phyloP scores from a whole-genome alignment of 1,139 yeast genomes.

The Geotrichum fermentans region DNA sequence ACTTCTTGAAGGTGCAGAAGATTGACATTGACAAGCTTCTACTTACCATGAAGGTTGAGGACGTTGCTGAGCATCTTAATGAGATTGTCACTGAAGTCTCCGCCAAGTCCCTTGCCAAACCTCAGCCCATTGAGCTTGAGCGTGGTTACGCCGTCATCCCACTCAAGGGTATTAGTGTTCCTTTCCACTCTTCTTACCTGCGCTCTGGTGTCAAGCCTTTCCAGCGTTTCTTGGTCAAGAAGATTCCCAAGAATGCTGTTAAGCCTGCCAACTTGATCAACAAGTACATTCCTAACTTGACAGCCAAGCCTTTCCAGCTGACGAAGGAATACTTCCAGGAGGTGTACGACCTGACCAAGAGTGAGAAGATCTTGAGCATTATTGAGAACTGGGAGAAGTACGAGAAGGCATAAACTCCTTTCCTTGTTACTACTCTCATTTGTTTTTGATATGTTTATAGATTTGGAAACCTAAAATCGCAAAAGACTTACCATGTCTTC shows the following conservation, averaged over 20 bases:
- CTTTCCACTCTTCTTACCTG: constrained; percentile 97
- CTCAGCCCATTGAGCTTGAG: constrained; percentile 93
- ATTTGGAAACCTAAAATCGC: neutral
- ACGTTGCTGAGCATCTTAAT: constrained; percentile 78
- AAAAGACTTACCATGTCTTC: too few species aligned
- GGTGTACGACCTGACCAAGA: constrained; percentile 84
- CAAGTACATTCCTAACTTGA: constrained; percentile 96
- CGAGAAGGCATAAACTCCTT: constrained; percentile 37
- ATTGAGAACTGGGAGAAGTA: constrained; percentile 94
- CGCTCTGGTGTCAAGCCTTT: constrained; percentile 98
- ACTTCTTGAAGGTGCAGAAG: constrained; percentile 88
- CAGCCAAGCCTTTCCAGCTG: constrained; percentile 94
- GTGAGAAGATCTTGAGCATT: constrained; percentile 83
- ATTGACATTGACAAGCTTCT: constrained; percentile 87
- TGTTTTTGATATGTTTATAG: too few species aligned
- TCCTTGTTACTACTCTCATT: neutral
- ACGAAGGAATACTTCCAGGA: constrained; percentile 96
- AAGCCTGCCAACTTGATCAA: constrained; percentile 90
- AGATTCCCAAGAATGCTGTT: constrained; percentile 90
- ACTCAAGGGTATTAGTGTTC: constrained; percentile 95
- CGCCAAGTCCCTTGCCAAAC: constrained; percentile 73
- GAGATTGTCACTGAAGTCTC: constrained; percentile 87
- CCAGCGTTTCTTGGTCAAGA: constrained; percentile 94
- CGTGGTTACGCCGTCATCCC: constrained; percentile 99
- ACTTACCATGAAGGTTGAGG: constrained; percentile 73